Percentiles rank a stretch among this genome's conserved stretches.
Conservation (phyloP, 768 basidiomycete species). For the Porpolomopsis calyptriformis region DNA sequence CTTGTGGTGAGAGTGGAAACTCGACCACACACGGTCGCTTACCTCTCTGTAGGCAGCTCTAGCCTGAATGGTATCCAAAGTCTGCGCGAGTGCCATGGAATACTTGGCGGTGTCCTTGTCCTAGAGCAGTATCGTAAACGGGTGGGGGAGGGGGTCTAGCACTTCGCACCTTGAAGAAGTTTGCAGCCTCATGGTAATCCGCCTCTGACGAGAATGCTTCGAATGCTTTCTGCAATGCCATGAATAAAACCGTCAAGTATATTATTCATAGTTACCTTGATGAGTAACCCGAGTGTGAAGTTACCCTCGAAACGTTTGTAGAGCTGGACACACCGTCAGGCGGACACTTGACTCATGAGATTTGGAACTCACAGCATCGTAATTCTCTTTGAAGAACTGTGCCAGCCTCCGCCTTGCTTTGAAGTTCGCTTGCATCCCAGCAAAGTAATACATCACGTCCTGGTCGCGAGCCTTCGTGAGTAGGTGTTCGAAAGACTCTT, state of each 20-base stretch:
- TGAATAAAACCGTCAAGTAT: not conserved
- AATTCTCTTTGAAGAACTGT: conserved; percentile 61
- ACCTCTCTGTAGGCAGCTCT: conserved; percentile 56
- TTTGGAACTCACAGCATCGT: conserved; percentile 38
- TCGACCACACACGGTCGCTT: conserved; percentile 7
- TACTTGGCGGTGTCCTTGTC: conserved; percentile 63
- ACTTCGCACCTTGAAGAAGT: conserved; percentile 62
- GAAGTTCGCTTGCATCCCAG: conserved; percentile 45
- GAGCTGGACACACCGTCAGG: conserved; percentile 29
- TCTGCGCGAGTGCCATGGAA: conserved; percentile 51
- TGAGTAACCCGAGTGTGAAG: conserved; percentile 42
- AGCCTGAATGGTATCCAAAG: conserved; percentile 56
- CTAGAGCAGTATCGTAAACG: conserved; percentile 24
- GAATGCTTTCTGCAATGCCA: conserved; percentile 23
- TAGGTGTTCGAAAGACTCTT: conserved; percentile 56
- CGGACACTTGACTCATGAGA: not conserved
- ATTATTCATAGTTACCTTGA: no score
- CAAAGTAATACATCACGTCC: conserved; percentile 56
- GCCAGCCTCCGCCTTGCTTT: conserved; percentile 42
- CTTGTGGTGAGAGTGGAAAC: not conserved
- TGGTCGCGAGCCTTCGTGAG: conserved; percentile 43
- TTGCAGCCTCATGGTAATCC: conserved; percentile 51
- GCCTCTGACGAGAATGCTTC: conserved; percentile 48
- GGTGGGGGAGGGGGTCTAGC: conserved; percentile 11
- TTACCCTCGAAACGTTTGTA: conserved; percentile 63